Evolutionary conservation across 768 basidiomycete genomes (phyloP).

Genomic region (Sutorius australiensis): DNA sequence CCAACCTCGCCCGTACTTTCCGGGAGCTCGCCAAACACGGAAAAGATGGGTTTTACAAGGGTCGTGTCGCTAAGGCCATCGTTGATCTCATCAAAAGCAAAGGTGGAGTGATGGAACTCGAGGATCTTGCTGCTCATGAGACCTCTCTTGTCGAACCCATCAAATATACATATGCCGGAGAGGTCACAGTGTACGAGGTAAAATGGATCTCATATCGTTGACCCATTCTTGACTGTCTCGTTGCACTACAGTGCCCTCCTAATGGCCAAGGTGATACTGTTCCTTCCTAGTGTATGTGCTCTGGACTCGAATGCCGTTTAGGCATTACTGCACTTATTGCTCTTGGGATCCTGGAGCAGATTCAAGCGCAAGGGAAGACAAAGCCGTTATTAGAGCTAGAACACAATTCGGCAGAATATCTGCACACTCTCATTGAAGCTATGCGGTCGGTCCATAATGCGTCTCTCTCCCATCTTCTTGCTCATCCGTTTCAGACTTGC

Average conservation of each 20-base stretch:
- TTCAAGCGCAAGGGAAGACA: slow-evolving; percentile 71
- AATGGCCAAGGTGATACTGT: slow-evolving; percentile 77
- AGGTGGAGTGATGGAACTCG: slow-evolving; percentile 91
- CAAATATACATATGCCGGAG: slow-evolving; percentile 79
- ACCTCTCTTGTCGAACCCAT: slow-evolving; percentile 86
- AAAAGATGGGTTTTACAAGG: slow-evolving; percentile 92
- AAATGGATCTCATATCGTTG: slow-evolving; percentile 7
- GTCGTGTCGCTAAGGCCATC: slow-evolving; percentile 83
- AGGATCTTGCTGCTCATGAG: slow-evolving; percentile 84
- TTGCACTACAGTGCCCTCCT: slow-evolving; percentile 71
- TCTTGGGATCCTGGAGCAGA: slow-evolving; percentile 85
- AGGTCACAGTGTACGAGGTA: slow-evolving; percentile 91
- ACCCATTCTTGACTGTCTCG: not conserved
- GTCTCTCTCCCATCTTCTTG: not conserved
- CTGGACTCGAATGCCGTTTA: slow-evolving; percentile 20
- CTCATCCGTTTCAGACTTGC: slow-evolving; percentile 42
- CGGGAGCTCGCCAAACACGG: slow-evolving; percentile 74
- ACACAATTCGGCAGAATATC: slow-evolving; percentile 87
- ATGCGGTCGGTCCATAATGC: slow-evolving; percentile 51
- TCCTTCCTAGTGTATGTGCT: not conserved
- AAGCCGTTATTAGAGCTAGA: slow-evolving; percentile 73
- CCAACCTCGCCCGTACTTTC: slow-evolving; percentile 83
- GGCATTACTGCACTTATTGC: slow-evolving; percentile 91
- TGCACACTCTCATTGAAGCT: slow-evolving; percentile 84
- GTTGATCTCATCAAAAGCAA: slow-evolving; percentile 79